These are phyloP conservation scores for Apiospora pterosperma DNA, from an alignment of 2,329 filamentous ascomycete species.

Conservation along the genomic window DNA sequence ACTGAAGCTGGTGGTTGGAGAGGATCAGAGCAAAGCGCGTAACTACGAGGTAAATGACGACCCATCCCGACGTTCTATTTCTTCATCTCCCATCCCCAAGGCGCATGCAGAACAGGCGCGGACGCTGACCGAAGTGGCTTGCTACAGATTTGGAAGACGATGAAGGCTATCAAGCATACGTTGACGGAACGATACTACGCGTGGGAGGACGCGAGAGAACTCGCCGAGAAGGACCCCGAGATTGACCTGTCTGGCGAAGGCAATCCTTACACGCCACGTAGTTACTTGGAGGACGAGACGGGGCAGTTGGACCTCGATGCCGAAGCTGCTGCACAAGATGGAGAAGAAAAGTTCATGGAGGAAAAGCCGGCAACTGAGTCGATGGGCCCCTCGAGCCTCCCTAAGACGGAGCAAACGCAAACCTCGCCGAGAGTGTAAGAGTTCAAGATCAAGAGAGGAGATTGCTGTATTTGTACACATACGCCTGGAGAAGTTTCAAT, in stretches of 20 bases:
- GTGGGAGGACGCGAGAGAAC: constrained; percentile 71
- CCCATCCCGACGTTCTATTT: background rate
- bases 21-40: constrained; percentile 61
- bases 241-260: constrained; percentile 54
- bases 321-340: constrained; percentile 10
- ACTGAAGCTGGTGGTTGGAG: constrained; percentile 69
- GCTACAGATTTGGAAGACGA: constrained; percentile 68
- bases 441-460: background rate
- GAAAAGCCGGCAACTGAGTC: constrained; percentile 12
- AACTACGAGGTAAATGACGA: constrained; percentile 59
- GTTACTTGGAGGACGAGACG: constrained; percentile 32
- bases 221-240: constrained; percentile 65
- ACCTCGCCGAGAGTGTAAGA: constrained; percentile 10
- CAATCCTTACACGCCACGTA: constrained; percentile 46
- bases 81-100: background rate
- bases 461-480: background rate
- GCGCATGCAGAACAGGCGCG: constrained; percentile 6
- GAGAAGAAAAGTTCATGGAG: constrained; percentile 6
- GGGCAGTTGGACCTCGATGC: constrained; percentile 31
- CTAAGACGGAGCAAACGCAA: constrained; percentile 15
- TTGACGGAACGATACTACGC: constrained; percentile 86
- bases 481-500: background rate
- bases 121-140: background rate
- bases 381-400: constrained; percentile 17
- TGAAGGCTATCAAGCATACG: constrained; percentile 77